Evolutionary conservation across 768 basidiomycete species (phyloP).

Genomic region (Boletus tomentosulus): DNA sequence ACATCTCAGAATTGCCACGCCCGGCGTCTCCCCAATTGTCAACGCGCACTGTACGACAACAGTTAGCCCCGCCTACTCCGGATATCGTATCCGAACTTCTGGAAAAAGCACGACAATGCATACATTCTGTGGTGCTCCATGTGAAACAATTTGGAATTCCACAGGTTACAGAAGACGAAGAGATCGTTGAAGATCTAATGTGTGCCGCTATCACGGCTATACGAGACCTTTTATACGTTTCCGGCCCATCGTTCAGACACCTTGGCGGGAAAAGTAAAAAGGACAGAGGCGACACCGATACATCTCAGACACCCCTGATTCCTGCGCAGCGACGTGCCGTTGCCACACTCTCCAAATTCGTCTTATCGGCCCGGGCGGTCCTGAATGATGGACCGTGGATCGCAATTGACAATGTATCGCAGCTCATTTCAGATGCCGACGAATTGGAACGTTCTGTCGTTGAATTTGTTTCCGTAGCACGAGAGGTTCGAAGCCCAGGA

Average conservation of each 20-base stretch:
- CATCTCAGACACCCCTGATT: conserved; percentile 57
- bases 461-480: conserved; percentile 64
- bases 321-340: conserved; percentile 79
- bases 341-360: conserved; percentile 82
- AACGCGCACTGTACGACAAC: conserved; percentile 37
- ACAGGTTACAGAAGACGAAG: conserved; percentile 49
- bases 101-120: conserved; percentile 49
- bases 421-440: conserved; percentile 67
- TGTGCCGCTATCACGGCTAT: conserved; percentile 56
- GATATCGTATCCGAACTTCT: conserved; percentile 59
- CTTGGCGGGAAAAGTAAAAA: conserved; percentile 41
- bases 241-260: conserved; percentile 53
- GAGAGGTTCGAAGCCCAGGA: conserved; percentile 32
- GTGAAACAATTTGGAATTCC: conserved; percentile 46
- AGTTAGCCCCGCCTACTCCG: conserved; percentile 50
- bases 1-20: not conserved
- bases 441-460: conserved; percentile 68
- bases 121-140: conserved; percentile 57
- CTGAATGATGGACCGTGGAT: conserved; percentile 39
- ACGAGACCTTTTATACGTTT: conserved; percentile 66
- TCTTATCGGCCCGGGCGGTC: conserved; percentile 81
- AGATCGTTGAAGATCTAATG: conserved; percentile 58
- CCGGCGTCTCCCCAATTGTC: not conserved
- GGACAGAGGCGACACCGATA: conserved; percentile 27
- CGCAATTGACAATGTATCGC: conserved; percentile 22